Conservation (phyloP, 768 basidiomycete genomes). For the Collybia sp. region DNA sequence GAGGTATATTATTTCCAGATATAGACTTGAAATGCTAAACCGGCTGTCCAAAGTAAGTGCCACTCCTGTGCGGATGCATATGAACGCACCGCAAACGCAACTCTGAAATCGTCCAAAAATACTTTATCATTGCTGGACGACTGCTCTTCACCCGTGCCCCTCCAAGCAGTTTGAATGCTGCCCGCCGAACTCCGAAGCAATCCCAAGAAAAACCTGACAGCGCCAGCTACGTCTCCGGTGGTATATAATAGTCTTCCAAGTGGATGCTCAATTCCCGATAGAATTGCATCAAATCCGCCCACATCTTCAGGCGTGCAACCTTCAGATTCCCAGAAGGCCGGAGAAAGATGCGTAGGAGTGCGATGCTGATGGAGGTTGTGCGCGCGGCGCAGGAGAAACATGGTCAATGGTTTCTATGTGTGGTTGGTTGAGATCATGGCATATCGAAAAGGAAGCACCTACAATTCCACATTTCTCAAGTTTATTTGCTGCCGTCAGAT, state of each 20-base stretch:
- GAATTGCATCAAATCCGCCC: conserved; percentile 55
- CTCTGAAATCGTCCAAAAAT: conserved; percentile 82
- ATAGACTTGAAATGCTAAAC: conserved; percentile 69
- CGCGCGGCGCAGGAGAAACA: conserved; percentile 74
- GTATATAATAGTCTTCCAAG: conserved; percentile 83
- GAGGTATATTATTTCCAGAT: conserved; percentile 36
- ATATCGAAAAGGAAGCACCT: conserved; percentile 22
- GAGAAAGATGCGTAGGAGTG: conserved; percentile 59
- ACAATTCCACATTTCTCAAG: conserved; percentile 86
- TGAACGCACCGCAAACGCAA: conserved; percentile 73
- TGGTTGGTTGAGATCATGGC: conserved; percentile 2
- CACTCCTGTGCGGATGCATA: neutral
- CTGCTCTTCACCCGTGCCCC: conserved; percentile 13
- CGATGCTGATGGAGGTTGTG: conserved; percentile 53
- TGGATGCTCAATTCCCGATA: conserved; percentile 75
- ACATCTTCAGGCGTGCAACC: conserved; percentile 32
- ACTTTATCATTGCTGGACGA: conserved; percentile 51
- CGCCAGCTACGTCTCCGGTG: conserved; percentile 76
- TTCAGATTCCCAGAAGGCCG: conserved; percentile 79
- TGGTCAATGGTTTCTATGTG: conserved; percentile 75
- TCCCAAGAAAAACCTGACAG: conserved; percentile 73
- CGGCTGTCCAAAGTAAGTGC: conserved; percentile 1
- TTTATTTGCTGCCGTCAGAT: conserved; percentile 67
- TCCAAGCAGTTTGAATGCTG: neutral
- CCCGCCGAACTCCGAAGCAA: conserved; percentile 46